Evolutionary conservation across 305 asterid genomes (phyloP), one percentile per base, ranked within the genome.

Genomic region (Rubia tinctorum): DNA sequence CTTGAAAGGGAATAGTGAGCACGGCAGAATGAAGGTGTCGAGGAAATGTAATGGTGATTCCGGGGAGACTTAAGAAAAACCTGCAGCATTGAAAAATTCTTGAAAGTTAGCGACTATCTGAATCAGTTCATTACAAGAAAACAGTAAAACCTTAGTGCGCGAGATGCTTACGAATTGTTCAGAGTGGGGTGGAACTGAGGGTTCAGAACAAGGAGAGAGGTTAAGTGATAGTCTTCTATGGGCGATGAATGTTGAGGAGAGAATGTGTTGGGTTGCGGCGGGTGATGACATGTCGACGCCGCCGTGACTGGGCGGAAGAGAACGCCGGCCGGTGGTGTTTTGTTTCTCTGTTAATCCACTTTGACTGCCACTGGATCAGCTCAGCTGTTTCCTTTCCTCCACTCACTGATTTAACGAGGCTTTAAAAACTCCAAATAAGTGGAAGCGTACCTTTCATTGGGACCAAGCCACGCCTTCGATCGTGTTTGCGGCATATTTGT

Each of bases 1-100:
- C 85, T 75, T 62, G 96, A 85, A 81, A 85, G 75, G 80, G 89
- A 83, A 68, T 87, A 91, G 65, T 72, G 82, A 56, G 82, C 79
- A 68, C 85, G 86, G 72, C 62, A 74, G 44, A 83, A 74, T 68
- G 77, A 72, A 61, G 77, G 49, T 71, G 87, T 84, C 59, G 83
- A 82, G 74, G 71, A 10, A 14, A 11, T 3, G 63, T 58, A 45
- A 14, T 17, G 51, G 49, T 45, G 66, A 59, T 2, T 55, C 73
- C 43, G 25, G 72, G 61, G 69, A 13, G 53, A 55, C 70, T 76
- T 71, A 3, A 43, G 72, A 55, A 76, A 51, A 71, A 9, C 61
- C 80, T 76, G 76, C 75, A 55, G 74, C 78, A 75, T 75, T 68
- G 15, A 18, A 62, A 58, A 68, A 75, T 75, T 44, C 43, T 73